phyloP scores from a whole-genome alignment of 495 filamentous ascomycete genomes.

The Apiosordaria backusii region DNA sequence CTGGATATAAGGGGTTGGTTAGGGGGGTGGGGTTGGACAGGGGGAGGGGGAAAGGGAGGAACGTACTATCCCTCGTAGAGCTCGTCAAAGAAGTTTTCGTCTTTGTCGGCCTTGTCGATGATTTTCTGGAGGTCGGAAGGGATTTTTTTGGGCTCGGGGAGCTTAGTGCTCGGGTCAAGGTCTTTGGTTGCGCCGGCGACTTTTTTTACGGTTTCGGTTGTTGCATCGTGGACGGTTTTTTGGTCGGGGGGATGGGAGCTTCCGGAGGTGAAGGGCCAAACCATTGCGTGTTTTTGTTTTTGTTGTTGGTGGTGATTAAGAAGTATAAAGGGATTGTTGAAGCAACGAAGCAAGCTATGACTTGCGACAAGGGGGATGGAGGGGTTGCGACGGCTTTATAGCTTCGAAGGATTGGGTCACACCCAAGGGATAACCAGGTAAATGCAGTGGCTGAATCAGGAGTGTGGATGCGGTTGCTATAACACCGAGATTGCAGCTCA shows the following conservation, averaged over 20 bases:
- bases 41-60: neutral
- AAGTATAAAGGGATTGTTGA: neutral
- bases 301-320: neutral
- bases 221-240: constrained; percentile 25
- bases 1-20: constrained; percentile 38
- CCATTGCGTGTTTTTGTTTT: constrained; percentile 17
- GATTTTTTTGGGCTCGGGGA: constrained; percentile 59
- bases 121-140: constrained; percentile 67
- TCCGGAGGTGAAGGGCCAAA: constrained; percentile 39
- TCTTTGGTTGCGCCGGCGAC: neutral
- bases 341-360: neutral
- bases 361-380: neutral
- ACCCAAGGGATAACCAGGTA: neutral
- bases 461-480: neutral
- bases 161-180: constrained; percentile 32
- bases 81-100: constrained; percentile 75
- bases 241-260: constrained; percentile 31
- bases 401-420: neutral
- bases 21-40: constrained; percentile 12
- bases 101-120: constrained; percentile 59
- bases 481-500: neutral
- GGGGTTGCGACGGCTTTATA: neutral
- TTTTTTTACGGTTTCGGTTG: constrained; percentile 26
- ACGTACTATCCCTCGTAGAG: constrained; percentile 79
- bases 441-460: neutral